Conservation (phyloP, 352 stramenopile genomes). For the Pythium utonaiense region DNA sequence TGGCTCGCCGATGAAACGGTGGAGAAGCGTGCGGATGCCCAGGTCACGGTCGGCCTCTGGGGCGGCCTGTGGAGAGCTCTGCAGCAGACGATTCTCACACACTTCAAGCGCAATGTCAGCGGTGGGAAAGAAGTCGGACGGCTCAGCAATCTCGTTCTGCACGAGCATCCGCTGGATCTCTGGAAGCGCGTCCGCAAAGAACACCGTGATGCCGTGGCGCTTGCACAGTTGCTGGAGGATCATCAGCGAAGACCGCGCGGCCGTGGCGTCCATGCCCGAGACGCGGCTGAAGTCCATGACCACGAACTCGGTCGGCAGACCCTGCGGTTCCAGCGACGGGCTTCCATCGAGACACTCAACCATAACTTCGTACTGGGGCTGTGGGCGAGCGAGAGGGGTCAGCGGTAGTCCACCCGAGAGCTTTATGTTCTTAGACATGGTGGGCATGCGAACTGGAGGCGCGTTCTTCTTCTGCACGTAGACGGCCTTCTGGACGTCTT, state of each 20-base stretch:
- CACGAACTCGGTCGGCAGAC: conserved; percentile 76
- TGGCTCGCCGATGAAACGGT: conserved; percentile 76
- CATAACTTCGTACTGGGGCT: conserved; percentile 36
- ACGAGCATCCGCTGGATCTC: conserved; percentile 62
- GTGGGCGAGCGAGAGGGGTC: conserved; percentile 40
- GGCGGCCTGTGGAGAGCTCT: conserved; percentile 3
- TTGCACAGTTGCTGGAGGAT: conserved; percentile 81
- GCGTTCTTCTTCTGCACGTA: conserved; percentile 46
- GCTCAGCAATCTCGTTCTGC: conserved; percentile 76
- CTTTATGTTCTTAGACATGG: conserved; percentile 16
- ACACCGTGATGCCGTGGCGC: conserved; percentile 54
- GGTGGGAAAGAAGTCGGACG: conserved; percentile 57
- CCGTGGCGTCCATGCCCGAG: conserved; percentile 87
- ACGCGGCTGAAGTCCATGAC: conserved; percentile 88
- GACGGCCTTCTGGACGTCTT: conserved; percentile 77
- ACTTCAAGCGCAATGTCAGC: conserved; percentile 72
- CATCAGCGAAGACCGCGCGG: conserved; percentile 78
- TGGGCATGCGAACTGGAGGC: conserved; percentile 4
- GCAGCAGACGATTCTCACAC: conserved; percentile 68
- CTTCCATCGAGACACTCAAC: conserved; percentile 77
- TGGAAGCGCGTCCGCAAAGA: conserved; percentile 67
- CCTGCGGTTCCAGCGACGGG: conserved; percentile 35
- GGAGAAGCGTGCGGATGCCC: conserved; percentile 60
- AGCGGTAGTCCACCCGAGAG: conserved; percentile 34
- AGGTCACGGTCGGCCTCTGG: conserved; percentile 31